These are phyloP conservation scores for Aspergillus hiratsukae DNA, from an alignment of 2,329 filamentous ascomycete species.

Conservation along the genomic window DNA sequence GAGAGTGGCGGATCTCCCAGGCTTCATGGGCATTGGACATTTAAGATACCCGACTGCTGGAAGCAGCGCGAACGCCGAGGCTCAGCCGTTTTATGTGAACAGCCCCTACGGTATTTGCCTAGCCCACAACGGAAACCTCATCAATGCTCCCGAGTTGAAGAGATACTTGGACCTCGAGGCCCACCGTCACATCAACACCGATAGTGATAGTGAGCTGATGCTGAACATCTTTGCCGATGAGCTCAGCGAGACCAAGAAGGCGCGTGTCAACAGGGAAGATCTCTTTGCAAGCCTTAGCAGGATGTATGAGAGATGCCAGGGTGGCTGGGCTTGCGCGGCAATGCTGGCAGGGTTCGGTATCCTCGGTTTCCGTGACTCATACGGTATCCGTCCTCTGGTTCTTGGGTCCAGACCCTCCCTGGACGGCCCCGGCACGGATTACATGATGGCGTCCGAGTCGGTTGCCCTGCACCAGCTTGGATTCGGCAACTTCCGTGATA, in stretches of 20 bases:
- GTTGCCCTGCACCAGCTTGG: conserved; percentile 78
- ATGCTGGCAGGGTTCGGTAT: conserved; percentile 82
- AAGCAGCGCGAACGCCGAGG: conserved; percentile 76
- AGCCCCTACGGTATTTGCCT: conserved; percentile 77
- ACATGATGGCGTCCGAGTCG: conserved; percentile 88
- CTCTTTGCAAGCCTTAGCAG: conserved; percentile 67
- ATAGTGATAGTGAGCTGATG: conserved; percentile 82
- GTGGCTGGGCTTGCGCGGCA: conserved; percentile 73
- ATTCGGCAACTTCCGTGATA: conserved; percentile 70
- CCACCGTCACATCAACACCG: conserved; percentile 83
- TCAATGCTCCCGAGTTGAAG: conserved; percentile 69
- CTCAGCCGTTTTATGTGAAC: conserved; percentile 92
- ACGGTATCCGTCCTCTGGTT: conserved; percentile 78
- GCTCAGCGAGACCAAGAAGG: conserved; percentile 74
- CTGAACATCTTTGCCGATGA: conserved; percentile 84
- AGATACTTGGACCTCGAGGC: conserved; percentile 71
- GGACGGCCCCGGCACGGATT: conserved; percentile 66
- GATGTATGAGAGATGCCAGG: conserved; percentile 69
- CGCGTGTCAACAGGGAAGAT: conserved; percentile 72
- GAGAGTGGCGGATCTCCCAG: conserved; percentile 68
- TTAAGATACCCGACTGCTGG: conserved; percentile 87
- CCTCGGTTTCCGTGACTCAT: conserved; percentile 72
- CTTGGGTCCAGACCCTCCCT: conserved; percentile 68
- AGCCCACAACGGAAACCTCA: conserved; percentile 83
- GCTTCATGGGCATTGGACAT: conserved; percentile 82